Conservation (phyloP, 805 yeast species). For the Spathaspora hagerdaliae region DNA sequence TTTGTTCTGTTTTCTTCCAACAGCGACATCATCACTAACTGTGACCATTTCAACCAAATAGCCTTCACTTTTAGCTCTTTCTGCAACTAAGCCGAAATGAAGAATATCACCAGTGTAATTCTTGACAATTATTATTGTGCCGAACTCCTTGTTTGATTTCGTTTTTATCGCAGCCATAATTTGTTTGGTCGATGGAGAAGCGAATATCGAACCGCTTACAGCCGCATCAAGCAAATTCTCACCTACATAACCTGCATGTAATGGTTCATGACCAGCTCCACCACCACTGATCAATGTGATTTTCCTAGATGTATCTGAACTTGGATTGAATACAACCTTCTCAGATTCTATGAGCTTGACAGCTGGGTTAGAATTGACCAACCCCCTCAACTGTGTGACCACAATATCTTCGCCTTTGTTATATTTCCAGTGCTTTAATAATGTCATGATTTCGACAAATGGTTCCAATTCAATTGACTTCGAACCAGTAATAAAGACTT, state of each 20-base stretch:
- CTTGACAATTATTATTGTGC: constrained; percentile 77
- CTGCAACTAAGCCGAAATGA: constrained; percentile 90
- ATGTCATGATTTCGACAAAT: constrained; percentile 12
- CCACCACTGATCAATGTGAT: constrained; percentile 85
- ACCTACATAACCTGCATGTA: constrained; percentile 91
- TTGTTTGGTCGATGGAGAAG: constrained; percentile 92
- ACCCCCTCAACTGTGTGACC: constrained; percentile 46
- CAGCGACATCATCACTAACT: constrained; percentile 92
- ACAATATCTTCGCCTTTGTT: constrained; percentile 41
- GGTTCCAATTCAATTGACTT: no score
- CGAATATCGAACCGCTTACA: constrained; percentile 87
- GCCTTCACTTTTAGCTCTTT: constrained; percentile 79
- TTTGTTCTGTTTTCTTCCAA: constrained; percentile 84
- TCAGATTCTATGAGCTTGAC: constrained; percentile 52
- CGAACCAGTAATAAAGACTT: no score
- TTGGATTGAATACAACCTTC: constrained; percentile 47
- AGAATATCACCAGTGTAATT: constrained; percentile 93
- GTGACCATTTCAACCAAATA: constrained; percentile 66
- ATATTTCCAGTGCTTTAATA: constrained; percentile 50
- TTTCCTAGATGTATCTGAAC: constrained; percentile 41
- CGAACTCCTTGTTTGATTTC: constrained; percentile 45
- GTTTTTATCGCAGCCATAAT: constrained; percentile 69
- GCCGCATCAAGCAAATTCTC: constrained; percentile 80
- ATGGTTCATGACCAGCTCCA: constrained; percentile 94
- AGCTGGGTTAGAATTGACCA: constrained; percentile 52